These are phyloP conservation scores for Dictyostelium capitatum DNA, from an alignment of 78 protist species.

Conservation along the genomic window DNA sequence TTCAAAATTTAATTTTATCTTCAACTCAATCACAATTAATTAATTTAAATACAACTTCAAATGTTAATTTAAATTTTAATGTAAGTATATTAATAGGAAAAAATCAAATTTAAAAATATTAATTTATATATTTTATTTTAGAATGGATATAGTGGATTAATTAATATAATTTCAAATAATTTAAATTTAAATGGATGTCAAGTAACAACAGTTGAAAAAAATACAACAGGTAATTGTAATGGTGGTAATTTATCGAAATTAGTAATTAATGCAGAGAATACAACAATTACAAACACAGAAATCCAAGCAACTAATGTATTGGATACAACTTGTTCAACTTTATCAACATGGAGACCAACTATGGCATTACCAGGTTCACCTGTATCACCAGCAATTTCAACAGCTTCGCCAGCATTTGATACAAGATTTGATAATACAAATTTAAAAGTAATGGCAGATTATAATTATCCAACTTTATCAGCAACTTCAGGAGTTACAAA, in stretches of 20 bases:
- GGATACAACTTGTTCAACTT: slow-evolving; percentile 48
- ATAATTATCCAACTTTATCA: neutral
- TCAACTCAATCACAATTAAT: neutral
- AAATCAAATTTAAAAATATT: no score
- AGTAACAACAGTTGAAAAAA: neutral
- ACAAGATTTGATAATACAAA: neutral
- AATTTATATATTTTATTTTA: neutral
- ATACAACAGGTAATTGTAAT: slow-evolving; percentile 23
- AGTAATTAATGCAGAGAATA: neutral
- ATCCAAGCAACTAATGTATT: no score
- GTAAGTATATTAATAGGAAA: neutral
- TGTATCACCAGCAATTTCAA: slow-evolving; percentile 30
- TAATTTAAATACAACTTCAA: neutral
- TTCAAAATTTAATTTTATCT: neutral
- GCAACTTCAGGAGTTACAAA: slow-evolving; percentile 7
- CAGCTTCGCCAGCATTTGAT: neutral
- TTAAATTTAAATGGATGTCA: neutral
- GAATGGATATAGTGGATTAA: slow-evolving; percentile 6
- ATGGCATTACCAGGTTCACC: slow-evolving; percentile 16
- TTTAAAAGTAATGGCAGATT: slow-evolving; percentile 2
- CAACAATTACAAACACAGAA: neutral
- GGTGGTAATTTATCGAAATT: neutral
- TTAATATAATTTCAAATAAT: neutral
- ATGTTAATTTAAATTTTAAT: neutral
- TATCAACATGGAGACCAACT: slow-evolving; percentile 49